phyloP scores from a whole-genome alignment of 2,329 filamentous ascomycete genomes.

The Capronia epimyces region DNA sequence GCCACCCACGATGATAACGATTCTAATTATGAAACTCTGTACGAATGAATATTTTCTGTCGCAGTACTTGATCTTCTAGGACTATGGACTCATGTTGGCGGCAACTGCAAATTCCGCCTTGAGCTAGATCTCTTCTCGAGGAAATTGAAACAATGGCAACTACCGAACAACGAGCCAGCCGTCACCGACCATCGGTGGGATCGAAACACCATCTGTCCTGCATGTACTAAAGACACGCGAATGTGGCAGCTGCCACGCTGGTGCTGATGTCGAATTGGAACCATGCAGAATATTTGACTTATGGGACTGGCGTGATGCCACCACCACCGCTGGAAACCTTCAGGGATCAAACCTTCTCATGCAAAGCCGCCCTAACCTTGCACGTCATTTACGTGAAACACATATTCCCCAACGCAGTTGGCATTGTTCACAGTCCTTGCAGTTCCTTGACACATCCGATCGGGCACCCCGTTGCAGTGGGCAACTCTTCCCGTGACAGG shows the following conservation, averaged over 20 bases:
- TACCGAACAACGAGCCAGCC: not conserved
- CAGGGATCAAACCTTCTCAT: not conserved
- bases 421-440: not conserved
- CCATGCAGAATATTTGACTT: not conserved
- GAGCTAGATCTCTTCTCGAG: no score
- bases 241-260: not conserved
- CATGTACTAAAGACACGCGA: not conserved
- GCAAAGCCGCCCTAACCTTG: not conserved
- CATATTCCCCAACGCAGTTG: not conserved
- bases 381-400: not conserved
- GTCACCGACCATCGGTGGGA: not conserved
- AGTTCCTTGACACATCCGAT: not conserved
- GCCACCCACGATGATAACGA: not conserved
- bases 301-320: not conserved
- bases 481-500: constrained; percentile 3
- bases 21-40: not conserved
- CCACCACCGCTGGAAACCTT: not conserved
- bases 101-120: no score
- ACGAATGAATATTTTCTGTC: not conserved
- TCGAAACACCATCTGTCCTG: not conserved
- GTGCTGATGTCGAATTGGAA: not conserved
- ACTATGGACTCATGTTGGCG: no score
- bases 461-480: not conserved
- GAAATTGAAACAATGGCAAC: no score
- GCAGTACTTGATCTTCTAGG: not conserved